Evolutionary conservation across 2,329 filamentous ascomycete genomes (phyloP).

Genomic region (Massarina eburnea): DNA sequence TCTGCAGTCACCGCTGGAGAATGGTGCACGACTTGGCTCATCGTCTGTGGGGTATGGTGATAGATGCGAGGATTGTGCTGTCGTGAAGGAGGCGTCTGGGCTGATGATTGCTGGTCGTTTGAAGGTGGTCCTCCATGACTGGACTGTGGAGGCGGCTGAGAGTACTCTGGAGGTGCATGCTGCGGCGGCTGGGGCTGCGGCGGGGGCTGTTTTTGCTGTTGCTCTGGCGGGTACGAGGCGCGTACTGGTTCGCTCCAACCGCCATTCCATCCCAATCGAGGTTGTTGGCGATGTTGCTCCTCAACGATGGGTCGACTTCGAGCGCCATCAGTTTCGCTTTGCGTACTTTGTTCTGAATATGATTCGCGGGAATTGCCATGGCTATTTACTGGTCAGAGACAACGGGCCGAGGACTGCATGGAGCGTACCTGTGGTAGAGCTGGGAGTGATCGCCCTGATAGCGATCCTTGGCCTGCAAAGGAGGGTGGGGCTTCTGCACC

Average conservation of each 20-base stretch:
- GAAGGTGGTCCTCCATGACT: conserved; percentile 22
- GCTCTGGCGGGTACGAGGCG: conserved; percentile 25
- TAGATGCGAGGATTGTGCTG: conserved; percentile 36
- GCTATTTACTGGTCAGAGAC: conserved; percentile 6
- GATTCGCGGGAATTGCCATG: conserved; percentile 30
- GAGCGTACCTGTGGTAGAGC: conserved; percentile 33
- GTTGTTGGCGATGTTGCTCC: conserved; percentile 41
- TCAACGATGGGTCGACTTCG: conserved; percentile 52
- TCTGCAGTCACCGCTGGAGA: conserved; percentile 41
- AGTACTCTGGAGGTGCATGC: conserved; percentile 21
- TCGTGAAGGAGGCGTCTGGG: conserved; percentile 19
- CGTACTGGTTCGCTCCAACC: conserved; percentile 27
- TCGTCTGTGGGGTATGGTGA: conserved; percentile 31
- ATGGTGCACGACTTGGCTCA: conserved; percentile 27
- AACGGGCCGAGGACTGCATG: not conserved
- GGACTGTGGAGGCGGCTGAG: conserved; percentile 15
- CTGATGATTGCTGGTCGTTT: conserved; percentile 27
- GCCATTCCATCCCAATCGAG: conserved; percentile 23
- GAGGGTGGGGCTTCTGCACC: conserved; percentile 58
- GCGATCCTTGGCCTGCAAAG: conserved; percentile 79
- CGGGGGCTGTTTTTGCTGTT: not conserved
- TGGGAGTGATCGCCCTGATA: conserved; percentile 26
- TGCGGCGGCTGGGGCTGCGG: not conserved
- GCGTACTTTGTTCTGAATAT: conserved; percentile 37
- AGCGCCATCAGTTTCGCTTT: conserved; percentile 42